A percentile compares a stretch with the other conserved stretches of the same genome.
Evolutionary conservation across 352 stramenopile genomes (phyloP).

Genomic region (Globisporangium yorkense): DNA sequence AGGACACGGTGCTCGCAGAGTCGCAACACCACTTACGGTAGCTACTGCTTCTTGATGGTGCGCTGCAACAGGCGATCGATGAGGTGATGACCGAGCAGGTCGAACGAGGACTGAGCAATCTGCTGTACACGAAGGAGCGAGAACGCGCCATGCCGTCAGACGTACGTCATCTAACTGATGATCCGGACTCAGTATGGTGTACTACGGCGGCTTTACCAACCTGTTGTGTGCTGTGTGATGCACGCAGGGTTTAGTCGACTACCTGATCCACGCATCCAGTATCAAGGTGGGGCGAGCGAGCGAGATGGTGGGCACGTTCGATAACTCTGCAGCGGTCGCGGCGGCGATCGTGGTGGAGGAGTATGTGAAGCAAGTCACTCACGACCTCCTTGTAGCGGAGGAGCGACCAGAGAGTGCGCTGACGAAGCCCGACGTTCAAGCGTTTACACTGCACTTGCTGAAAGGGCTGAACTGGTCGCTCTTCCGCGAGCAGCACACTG

Average conservation of each 20-base stretch:
- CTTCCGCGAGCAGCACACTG: not conserved
- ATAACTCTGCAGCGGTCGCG: slow-evolving; percentile 66
- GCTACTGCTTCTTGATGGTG: not conserved
- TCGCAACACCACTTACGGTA: not conserved
- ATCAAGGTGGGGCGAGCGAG: slow-evolving; percentile 50
- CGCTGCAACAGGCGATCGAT: not conserved
- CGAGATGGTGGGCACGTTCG: slow-evolving; percentile 75
- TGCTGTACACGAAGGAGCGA: slow-evolving; percentile 32
- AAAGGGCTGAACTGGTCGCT: slow-evolving; percentile 51
- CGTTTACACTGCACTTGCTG: slow-evolving; percentile 39
- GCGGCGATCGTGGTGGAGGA: slow-evolving; percentile 73
- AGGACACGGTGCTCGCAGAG: not conserved
- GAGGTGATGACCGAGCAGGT: slow-evolving; percentile 16
- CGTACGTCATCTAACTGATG: slow-evolving; percentile 18
- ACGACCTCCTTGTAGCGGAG: slow-evolving; percentile 16
- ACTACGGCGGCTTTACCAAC: not conserved
- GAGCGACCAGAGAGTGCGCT: not conserved
- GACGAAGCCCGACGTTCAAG: slow-evolving; percentile 27
- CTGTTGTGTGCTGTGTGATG: slow-evolving; percentile 5
- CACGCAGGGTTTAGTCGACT: slow-evolving; percentile 62
- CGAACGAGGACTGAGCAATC: slow-evolving; percentile 38
- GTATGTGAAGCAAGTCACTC: slow-evolving; percentile 58
- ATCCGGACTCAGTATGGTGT: not conserved
- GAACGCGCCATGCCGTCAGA: slow-evolving; percentile 38
- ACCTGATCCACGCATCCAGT: slow-evolving; percentile 56